These are phyloP conservation scores for Macadamia tetraphylla DNA, from an alignment of 164 flowering plant species.

Conservation along the genomic window DNA sequence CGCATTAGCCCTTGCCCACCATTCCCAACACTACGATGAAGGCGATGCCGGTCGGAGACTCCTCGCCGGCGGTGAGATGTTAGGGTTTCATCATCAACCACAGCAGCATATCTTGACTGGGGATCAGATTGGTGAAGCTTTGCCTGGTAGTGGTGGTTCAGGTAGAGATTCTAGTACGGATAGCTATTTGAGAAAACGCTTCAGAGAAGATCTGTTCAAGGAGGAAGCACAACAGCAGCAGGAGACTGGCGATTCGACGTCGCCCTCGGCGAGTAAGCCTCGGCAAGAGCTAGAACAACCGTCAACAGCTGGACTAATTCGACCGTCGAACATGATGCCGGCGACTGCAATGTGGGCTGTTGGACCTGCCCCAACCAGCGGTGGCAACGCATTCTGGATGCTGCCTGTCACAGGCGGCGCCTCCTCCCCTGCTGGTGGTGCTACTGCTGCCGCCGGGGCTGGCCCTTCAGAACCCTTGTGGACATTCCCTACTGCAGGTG, in stretches of 20 bases:
- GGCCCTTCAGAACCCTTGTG: conserved; percentile 44
- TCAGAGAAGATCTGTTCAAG: conserved; percentile 67
- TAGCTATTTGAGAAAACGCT: conserved; percentile 53
- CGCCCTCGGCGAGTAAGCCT: conserved; percentile 22
- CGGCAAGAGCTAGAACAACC: conserved; percentile 3
- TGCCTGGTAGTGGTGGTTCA: conserved; percentile 19
- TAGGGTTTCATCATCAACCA: conserved; percentile 48
- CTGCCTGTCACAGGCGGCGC: conserved; percentile 42
- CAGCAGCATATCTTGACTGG: conserved; percentile 35
- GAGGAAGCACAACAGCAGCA: conserved; percentile 34
- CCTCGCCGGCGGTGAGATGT: conserved; percentile 17
- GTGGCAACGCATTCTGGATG: conserved; percentile 57
- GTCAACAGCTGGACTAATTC: conserved; percentile 11
- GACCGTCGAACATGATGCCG: conserved; percentile 36
- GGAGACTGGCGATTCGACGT: conserved; percentile 13
- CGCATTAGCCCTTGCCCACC: conserved; percentile 33
- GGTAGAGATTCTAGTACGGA: conserved; percentile 26
- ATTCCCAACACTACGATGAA: conserved; percentile 26
- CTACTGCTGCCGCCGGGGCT: conserved; percentile 3
- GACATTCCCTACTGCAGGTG: conserved; percentile 43
- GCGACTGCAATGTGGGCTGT: conserved; percentile 71
- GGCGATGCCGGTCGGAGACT: neutral
- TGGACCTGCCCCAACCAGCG: conserved; percentile 45
- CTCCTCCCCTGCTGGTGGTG: conserved; percentile 12
- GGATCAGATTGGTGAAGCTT: conserved; percentile 40